Conservation (phyloP, 768 basidiomycete genomes). For the Rhodocollybia butyracea region DNA sequence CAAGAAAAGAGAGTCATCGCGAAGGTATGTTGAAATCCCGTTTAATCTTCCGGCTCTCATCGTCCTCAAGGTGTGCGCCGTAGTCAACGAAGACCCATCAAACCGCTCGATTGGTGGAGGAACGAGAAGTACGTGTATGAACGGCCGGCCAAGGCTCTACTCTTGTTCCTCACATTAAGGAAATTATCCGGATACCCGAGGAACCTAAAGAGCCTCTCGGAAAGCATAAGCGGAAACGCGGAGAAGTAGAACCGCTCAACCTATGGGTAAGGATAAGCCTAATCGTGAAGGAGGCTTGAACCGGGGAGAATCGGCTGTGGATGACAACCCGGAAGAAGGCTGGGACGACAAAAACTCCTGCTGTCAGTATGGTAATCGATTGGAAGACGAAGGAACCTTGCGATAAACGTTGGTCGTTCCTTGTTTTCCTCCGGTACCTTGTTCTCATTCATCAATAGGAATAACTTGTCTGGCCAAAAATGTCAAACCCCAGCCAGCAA, state of each 20-base stretch:
- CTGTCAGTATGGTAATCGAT: slow-evolving; percentile 67
- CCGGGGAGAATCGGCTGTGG: too few relatives aligned
- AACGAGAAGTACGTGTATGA: slow-evolving; percentile 86
- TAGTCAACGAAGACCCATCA: slow-evolving; percentile 62
- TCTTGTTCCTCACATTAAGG: slow-evolving; percentile 67
- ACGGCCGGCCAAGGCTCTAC: slow-evolving; percentile 47
- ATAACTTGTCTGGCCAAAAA: slow-evolving; percentile 74
- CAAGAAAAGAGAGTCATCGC: not conserved
- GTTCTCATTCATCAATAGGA: slow-evolving; percentile 39
- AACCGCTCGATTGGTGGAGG: slow-evolving; percentile 91
- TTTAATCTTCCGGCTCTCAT: not conserved
- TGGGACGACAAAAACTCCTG: slow-evolving; percentile 64
- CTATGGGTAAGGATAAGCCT: slow-evolving; percentile 9
- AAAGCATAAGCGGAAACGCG: slow-evolving; percentile 24
- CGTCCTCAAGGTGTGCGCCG: slow-evolving; percentile 55
- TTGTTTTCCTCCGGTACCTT: not conserved
- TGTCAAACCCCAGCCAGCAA: slow-evolving; percentile 58
- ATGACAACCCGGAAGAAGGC: too few relatives aligned
- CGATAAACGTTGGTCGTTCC: slow-evolving; percentile 58
- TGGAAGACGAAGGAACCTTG: slow-evolving; percentile 60
- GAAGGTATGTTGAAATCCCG: slow-evolving; percentile 11
- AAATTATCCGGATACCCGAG: slow-evolving; percentile 54
- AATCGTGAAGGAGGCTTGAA: slow-evolving; percentile 85
- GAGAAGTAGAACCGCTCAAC: slow-evolving; percentile 30
- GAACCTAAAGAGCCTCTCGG: slow-evolving; percentile 46